Evolutionary conservation across 495 filamentous ascomycete species (phyloP).

Genomic region (Daldinia grandis): DNA sequence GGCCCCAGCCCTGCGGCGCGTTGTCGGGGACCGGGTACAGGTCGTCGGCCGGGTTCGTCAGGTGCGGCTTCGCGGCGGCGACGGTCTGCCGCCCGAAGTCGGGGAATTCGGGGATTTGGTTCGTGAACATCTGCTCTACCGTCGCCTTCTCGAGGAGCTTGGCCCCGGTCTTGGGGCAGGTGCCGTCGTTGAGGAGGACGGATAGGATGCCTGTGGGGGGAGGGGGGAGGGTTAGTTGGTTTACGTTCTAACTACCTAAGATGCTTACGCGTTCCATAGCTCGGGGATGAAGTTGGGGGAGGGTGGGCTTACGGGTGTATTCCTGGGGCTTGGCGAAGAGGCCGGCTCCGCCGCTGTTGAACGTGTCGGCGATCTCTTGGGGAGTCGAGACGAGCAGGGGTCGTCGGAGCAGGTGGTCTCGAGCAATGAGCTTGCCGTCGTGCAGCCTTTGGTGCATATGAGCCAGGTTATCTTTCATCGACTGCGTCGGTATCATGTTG

Average conservation of each 20-base stretch:
- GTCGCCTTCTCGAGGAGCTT: conserved; percentile 60
- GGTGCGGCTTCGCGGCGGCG: conserved; percentile 59
- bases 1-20: conserved; percentile 67
- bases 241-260: too few relatives aligned
- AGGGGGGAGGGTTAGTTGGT: not conserved
- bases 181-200: conserved; percentile 60
- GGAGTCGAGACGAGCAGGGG: conserved; percentile 52
- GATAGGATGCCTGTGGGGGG: conserved; percentile 44
- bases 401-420: conserved; percentile 58
- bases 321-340: conserved; percentile 63
- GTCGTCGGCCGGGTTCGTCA: conserved; percentile 55
- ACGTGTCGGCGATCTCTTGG: conserved; percentile 45
- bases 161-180: conserved; percentile 54
- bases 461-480: conserved; percentile 61
- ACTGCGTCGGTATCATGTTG: conserved; percentile 60
- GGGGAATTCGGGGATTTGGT: conserved; percentile 66
- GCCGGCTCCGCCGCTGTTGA: conserved; percentile 66
- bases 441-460: conserved; percentile 57
- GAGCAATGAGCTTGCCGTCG: conserved; percentile 51
- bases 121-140: conserved; percentile 66
- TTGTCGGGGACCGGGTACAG: conserved; percentile 61
- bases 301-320: conserved; percentile 58
- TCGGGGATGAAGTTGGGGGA: too few relatives aligned
- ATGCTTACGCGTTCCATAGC: too few relatives aligned
- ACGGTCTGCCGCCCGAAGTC: conserved; percentile 56